A percentile compares a stretch with the other conserved stretches of the same genome.
These are phyloP conservation scores for Eremothecium coryli DNA, from an alignment of 1,139 yeast genomes.

Conservation along the genomic window DNA sequence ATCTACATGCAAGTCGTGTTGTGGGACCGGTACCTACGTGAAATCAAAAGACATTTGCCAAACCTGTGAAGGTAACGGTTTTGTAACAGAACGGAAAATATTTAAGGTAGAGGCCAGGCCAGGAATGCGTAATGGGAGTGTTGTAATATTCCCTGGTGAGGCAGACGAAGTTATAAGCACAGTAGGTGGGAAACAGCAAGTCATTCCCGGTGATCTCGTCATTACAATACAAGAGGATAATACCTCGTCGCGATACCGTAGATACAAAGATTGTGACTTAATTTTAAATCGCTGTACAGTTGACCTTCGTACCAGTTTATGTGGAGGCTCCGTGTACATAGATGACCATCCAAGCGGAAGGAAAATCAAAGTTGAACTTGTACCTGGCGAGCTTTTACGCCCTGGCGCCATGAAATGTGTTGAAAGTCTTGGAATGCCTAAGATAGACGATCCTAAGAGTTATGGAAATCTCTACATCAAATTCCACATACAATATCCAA, in stretches of 20 bases:
- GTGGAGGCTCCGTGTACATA: constrained; percentile 25
- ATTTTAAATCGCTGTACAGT: constrained; percentile 16
- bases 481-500: constrained; percentile 22
- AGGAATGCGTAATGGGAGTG: constrained; percentile 45
- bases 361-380: constrained; percentile 19
- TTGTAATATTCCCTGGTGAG: constrained; percentile 44
- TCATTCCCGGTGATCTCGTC: constrained; percentile 59
- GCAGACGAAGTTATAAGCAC: constrained; percentile 53
- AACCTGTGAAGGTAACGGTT: constrained; percentile 36
- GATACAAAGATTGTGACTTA: constrained; percentile 16
- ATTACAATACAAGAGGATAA: constrained; percentile 33
- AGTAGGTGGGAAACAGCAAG: constrained; percentile 18
- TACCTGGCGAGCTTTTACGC: constrained; percentile 22
- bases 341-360: constrained; percentile 24
- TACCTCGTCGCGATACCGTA: constrained; percentile 11
- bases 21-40: constrained; percentile 33
- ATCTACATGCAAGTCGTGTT: constrained; percentile 33
- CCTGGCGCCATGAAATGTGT: constrained; percentile 21
- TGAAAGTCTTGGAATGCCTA: constrained; percentile 27
- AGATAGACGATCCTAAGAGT: constrained; percentile 9
- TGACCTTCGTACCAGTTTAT: constrained; percentile 23
- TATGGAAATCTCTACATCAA: constrained; percentile 24
- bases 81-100: constrained; percentile 40
- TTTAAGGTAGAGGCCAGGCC: constrained; percentile 44
- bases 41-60: constrained; percentile 33